These are phyloP conservation scores for Oryza nivara DNA, from an alignment of 176 grass and related monocot genomes.

Conservation along the genomic window DNA sequence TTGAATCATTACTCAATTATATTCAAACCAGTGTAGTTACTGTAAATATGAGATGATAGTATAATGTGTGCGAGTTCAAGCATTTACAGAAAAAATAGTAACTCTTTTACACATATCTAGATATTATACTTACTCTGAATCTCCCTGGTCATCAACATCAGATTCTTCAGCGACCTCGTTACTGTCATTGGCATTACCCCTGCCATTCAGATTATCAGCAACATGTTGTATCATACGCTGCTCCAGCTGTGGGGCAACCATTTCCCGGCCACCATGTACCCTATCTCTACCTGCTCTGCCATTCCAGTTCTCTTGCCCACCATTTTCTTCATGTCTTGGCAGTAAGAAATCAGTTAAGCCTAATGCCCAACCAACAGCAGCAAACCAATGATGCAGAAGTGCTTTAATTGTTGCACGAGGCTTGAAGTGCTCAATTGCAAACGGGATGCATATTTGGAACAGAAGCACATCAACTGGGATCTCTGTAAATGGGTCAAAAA, in stretches of 20 bases:
- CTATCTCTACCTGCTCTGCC: conserved; percentile 71
- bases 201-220: conserved; percentile 56
- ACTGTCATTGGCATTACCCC: conserved; percentile 58
- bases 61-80: not conserved
- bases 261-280: conserved; percentile 54
- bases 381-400: conserved; percentile 89
- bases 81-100: not conserved
- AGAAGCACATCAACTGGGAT: conserved; percentile 88
- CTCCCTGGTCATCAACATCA: conserved; percentile 78
- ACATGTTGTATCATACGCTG: conserved; percentile 64
- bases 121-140: conserved; percentile 79
- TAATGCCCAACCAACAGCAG: conserved; percentile 85
- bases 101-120: not conserved
- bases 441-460: conserved; percentile 98
- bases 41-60: not conserved
- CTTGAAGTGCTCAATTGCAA: conserved; percentile 98
- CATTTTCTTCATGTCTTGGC: conserved; percentile 82
- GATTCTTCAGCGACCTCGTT: conserved; percentile 72
- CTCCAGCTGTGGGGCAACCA: conserved; percentile 53
- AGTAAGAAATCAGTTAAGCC: conserved; percentile 87
- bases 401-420: conserved; percentile 85
- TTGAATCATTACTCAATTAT: not conserved
- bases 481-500: conserved; percentile 96
- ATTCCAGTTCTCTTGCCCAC: conserved; percentile 76
- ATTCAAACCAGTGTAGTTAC: not conserved